Evolutionary conservation across 371 early-diverging fungal genomes (phyloP), one percentile per base, ranked within the genome.

Genomic region (Syncephalastrum racemosum): DNA sequence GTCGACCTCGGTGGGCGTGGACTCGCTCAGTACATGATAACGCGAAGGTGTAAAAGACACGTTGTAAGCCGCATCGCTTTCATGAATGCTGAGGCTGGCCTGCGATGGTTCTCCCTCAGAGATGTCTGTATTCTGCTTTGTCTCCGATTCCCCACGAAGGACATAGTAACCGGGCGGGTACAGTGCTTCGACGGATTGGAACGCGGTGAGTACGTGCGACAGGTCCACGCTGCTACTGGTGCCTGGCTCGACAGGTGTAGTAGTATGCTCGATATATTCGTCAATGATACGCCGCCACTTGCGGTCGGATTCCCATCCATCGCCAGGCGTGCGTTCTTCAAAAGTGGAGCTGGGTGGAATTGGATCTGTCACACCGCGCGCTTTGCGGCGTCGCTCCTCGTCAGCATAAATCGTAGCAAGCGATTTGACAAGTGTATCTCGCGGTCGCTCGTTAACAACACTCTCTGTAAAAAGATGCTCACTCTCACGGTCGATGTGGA

Each of bases 401-500:
- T 78, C 89, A 50, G 77, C 63, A 88, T 87, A 89, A 0, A 87
- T 69, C 6, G 67, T 59, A 4, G 67, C 75, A 16, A 89, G 58
- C 3, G 85, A 85, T 2, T 75, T 82, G 2, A 89, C 86, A 10
- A 85, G 62, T 5, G 52, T 19, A 20, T 46, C 23, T 15, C 19
- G 18, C 56, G 31, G n/a, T 25, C 7, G 7, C 45, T 50, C 51
- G 13, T 50, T 19, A 1, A 13, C 27, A 2, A 54, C 56, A 39
- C 16, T 56, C 31, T 60, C 22, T 19, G 27, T 8, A 18, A 45
- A 39, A 13, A 53, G 4, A 27, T 51, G 25, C 15, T 64, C 71
- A 10, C 36, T 24, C 15, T 42, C 36, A 2, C 70, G 36, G 19
- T 31, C 25, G 4, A 45, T 56, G 57, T 89, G 86, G 1, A 75